Base-by-base conservation (phyloP, 768 basidiomycete species). In the button mushroom (Agaricus bisporus) region DNA sequence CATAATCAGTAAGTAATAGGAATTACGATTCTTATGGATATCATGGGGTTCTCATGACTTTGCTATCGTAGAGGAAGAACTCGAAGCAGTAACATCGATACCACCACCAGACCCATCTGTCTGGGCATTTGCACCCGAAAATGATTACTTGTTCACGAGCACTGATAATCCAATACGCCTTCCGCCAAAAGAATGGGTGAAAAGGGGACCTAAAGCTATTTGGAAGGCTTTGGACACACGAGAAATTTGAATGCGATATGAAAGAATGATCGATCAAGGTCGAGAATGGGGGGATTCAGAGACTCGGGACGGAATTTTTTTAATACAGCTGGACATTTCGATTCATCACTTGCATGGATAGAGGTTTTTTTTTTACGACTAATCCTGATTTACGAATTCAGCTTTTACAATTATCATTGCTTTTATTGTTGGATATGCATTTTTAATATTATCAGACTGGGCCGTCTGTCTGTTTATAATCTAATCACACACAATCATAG, bases 71-170 rank as follows among this genome's bases (percentile, higher is more conserved):
- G 80, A 76, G 45, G 78, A 78, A 58, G 84, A 85, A 63, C 70
- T 86, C 42, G 72, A 69, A 28, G 84, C 83, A 4, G 74, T 86
- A 54, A 82, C 83, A n/a, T 78, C 81, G 25, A 72, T 75, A 20
- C 72, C 80, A 4, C 69, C 80, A 20, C 83, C 83, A 25, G 74
- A 82, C 59, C 78, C 79, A 41, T 64, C 70, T 37, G 65, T 69
- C 28, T 86, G 84, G 84, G 80, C 75, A 22, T 86, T 85, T 63
- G 71, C 74, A 17, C 64, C 73, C 28, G 74, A 76, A 57, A 85
- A 85, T 63, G 76, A 85, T 64, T 65, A 76, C 37, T 53, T 85
- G n/a, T 80, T 84, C 60, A 66, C 72, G 15, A 57, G 61, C 41
- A 58, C 62, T 4, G n/a, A 29, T 11, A 63, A 55, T 15, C 67